Percentiles rank a stretch among this genome's conserved stretches.
phyloP scores from a whole-genome alignment of 192 early-diverging fungal genomes.

The Backusella luteola region DNA sequence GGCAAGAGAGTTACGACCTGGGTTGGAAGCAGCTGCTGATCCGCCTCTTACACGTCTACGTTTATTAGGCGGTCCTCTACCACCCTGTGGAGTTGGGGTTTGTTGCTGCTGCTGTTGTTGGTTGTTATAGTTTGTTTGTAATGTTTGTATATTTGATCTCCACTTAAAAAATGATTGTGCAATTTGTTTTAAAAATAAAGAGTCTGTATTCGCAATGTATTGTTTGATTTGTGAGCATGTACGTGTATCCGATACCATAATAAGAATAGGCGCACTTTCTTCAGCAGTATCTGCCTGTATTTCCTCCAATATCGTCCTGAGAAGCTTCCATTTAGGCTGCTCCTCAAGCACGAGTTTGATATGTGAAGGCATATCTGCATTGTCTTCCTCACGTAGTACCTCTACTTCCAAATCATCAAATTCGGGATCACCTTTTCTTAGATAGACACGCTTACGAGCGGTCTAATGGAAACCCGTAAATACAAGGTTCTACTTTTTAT shows the following conservation, averaged over 20 bases:
- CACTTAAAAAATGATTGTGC: conserved; percentile 73
- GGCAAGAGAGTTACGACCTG: conserved; percentile 34
- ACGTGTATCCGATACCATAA: conserved; percentile 70
- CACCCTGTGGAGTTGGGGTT: background rate
- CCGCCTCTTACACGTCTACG: conserved; percentile 49
- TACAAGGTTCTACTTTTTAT: background rate
- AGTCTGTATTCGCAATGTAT: conserved; percentile 38
- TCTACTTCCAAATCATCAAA: background rate
- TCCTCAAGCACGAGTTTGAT: conserved; percentile 81
- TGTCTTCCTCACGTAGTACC: background rate
- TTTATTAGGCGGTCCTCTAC: conserved; percentile 47
- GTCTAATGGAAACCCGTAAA: conserved; percentile 20
- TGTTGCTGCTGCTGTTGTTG: background rate
- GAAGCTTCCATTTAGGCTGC: conserved; percentile 87
- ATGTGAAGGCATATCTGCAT: conserved; percentile 56
- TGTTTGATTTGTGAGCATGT: conserved; percentile 64
- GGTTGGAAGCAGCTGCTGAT: conserved; percentile 36
- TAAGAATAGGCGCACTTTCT: conserved; percentile 55
- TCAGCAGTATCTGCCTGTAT: conserved; percentile 64
- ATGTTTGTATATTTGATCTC: conserved; percentile 58
- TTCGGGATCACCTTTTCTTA: conserved; percentile 38
- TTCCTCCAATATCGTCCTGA: conserved; percentile 74
- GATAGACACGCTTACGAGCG: conserved; percentile 44
- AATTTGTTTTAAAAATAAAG: conserved; percentile 40
- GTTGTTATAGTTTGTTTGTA: conserved; percentile 9